Evolutionary conservation across 2,329 filamentous ascomycete genomes (phyloP), one percentile per base, ranked within the genome.

Genomic region (Diaporthe citriasiana): DNA sequence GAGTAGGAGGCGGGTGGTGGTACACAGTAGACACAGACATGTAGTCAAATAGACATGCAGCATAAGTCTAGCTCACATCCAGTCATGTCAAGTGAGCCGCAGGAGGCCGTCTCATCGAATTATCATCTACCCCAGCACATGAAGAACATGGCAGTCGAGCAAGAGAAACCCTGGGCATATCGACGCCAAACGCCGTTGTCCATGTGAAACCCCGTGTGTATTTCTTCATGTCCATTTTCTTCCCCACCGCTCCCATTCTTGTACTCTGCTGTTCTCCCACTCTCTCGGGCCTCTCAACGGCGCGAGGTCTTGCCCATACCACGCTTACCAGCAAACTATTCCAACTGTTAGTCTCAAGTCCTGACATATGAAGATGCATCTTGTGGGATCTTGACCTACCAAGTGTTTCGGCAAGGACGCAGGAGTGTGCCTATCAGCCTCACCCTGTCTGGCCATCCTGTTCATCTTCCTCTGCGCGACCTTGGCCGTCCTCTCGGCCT

Each of bases 381-480:
- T 27, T 25, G 22, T 27, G 63, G 22, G 4, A 12, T 40, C 4
- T 51, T 4, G 78, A 90, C 92, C 84, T 89, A 97, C 93, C 90
- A 99, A 88, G 87, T 98, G 97, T 87, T 97, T 99, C 76, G 92
- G 91, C 84, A 97, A 85, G 70, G 94, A 89, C 50, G 94, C 93
- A 72, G 92, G 92, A 76, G 92, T 91, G 86, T 98, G 96, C 82
- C 97, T 92, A 89, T 99, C 97, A 76, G 93, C 95, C 87, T 99
- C 97, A 88, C 97, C 97, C 89, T 97, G 94, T 84, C 95, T 92
- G 57, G 97, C 97, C 93, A 97, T 97, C 77, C 96, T 91, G 88
- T 99, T 99, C 95, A 97, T 98, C 91, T 95, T 96, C 89, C 96
- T 95, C 92, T 99, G 97, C 80, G 92, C 89, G 82, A 99, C 86